phyloP scores from a whole-genome alignment of 768 basidiomycete genomes.

The Vararia minispora region DNA sequence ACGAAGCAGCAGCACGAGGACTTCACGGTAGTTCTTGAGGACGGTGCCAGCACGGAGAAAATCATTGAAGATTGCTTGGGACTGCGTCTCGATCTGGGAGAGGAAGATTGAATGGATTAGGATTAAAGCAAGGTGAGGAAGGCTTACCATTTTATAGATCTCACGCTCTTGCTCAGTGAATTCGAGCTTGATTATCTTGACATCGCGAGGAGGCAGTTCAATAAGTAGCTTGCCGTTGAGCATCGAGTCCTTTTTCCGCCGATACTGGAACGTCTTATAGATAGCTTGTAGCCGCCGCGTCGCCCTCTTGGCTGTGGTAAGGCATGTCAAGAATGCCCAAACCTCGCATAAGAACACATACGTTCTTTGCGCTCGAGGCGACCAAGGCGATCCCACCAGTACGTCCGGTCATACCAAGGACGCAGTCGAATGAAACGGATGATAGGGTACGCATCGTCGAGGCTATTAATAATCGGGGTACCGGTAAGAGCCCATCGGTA shows the following conservation, averaged over 20 bases:
- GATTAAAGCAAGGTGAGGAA: neutral
- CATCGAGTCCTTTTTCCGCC: constrained; percentile 37
- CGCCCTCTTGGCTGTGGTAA: constrained; percentile 35
- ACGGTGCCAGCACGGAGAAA: constrained; percentile 54
- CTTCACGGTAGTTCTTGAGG: constrained; percentile 52
- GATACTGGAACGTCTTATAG: constrained; percentile 38
- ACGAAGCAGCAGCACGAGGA: constrained; percentile 38
- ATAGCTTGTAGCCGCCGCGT: constrained; percentile 49
- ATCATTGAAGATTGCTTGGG: constrained; percentile 54
- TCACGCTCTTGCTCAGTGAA: constrained; percentile 53
- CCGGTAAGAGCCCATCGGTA: constrained; percentile 64
- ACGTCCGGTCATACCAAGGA: constrained; percentile 30
- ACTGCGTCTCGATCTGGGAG: constrained; percentile 35
- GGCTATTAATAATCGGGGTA: constrained; percentile 53
- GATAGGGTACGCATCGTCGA: constrained; percentile 40
- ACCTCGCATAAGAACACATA: constrained; percentile 20
- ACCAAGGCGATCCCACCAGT: constrained; percentile 25
- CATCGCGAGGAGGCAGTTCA: constrained; percentile 45
- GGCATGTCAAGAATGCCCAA: constrained; percentile 1
- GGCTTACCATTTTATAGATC: constrained; percentile 43
- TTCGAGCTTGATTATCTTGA: constrained; percentile 38
- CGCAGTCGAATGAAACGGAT: constrained; percentile 30
- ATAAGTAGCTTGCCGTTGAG: constrained; percentile 63
- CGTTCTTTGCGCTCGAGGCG: constrained; percentile 38
- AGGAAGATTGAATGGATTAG: neutral